Base-by-base conservation (phyloP, 2,329 filamentous ascomycete species). In the Ophiocordyceps australis region DNA sequence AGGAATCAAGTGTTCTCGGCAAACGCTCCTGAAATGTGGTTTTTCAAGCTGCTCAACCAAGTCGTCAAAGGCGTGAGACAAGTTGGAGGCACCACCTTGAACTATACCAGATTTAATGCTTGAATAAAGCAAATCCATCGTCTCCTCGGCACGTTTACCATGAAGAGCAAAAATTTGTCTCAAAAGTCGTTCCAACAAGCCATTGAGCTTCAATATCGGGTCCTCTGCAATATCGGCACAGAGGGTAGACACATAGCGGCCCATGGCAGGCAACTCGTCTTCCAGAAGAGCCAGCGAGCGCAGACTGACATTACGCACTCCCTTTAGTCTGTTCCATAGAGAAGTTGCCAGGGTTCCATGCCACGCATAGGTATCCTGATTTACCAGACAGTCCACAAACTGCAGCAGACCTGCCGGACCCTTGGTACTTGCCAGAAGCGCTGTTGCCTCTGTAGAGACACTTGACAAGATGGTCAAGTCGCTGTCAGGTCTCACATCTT, bases 261-360 rank as follows among this genome's bases (percentile, higher is more conserved):
- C 67, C 31, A 79, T 51, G 4, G 64, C 52, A 7, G 70, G 68
- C 25, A 79, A 49, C 39, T 82, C 76, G 2, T 57, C 53, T 43
- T 78, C 71, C 1, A 82, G 54, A 12, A 75, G 55, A 23, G 64
- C 57, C 24, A 82, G 50, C 22, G 70, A 66, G 23, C 60, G 60
- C 20, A 82, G 50, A 23, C 54, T 63, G 1, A 73, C 65, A 14
- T 59, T 52, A 9, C 51, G 49, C 12, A 72, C 45, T 2, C 45
- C 49, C 26, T 61, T 52, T 24, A 76, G 46, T 35, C 62, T 71
- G 10, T 54, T 50, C 36, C 79, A 51, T 4, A 80, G 39, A 1
- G 60, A 59, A 11, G 41, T 34, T 4, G 45, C 32, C 23, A 58
- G 42, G 26, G 46, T 51, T 12, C 55, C 54, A 26, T 55, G 44